Evolutionary conservation across 805 yeast genomes (phyloP).

Genomic region (Ascoidea rubescens): DNA sequence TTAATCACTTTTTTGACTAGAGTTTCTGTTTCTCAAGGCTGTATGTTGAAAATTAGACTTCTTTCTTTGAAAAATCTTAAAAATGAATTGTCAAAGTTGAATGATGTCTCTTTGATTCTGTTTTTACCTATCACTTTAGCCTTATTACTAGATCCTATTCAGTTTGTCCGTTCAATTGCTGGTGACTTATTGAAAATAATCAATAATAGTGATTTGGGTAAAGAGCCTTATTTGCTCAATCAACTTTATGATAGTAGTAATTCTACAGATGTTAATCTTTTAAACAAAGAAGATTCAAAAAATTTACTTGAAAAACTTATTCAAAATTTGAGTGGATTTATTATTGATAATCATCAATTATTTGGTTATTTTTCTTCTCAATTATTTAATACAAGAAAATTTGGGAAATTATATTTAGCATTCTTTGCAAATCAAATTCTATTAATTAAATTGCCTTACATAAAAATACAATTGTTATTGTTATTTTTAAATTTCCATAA

Average conservation of each 20-base stretch:
- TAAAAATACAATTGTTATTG: slow-evolving; percentile 39
- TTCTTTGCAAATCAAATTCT: slow-evolving; percentile 61
- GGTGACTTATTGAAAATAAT: slow-evolving; percentile 38
- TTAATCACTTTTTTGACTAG: slow-evolving; percentile 46
- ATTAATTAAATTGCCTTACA: slow-evolving; percentile 32
- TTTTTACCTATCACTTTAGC: slow-evolving; percentile 44
- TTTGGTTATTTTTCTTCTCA: slow-evolving; percentile 18
- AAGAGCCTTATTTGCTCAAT: slow-evolving; percentile 33
- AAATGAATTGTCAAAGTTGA: slow-evolving; percentile 11
- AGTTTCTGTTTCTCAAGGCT: slow-evolving; percentile 37
- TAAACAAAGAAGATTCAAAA: slow-evolving; percentile 54
- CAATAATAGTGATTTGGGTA: slow-evolving; percentile 18
- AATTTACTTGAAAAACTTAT: slow-evolving; percentile 26
- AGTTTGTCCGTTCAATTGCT: slow-evolving; percentile 39
- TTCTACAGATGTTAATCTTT: slow-evolving; percentile 34
- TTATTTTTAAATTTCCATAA: slow-evolving; percentile 26
- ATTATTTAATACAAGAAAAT: slow-evolving; percentile 33
- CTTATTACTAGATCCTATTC: slow-evolving; percentile 36
- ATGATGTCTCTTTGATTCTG: slow-evolving; percentile 24
- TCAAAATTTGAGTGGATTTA: slow-evolving; percentile 25
- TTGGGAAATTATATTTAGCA: slow-evolving; percentile 43
- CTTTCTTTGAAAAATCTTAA: slow-evolving; percentile 27
- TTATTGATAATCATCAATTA: slow-evolving; percentile 36
- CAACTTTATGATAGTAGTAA: slow-evolving; percentile 41
- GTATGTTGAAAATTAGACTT: slow-evolving; percentile 45